Conservation (phyloP, 495 filamentous ascomycete genomes). For the Mytilinidion resinicola region DNA sequence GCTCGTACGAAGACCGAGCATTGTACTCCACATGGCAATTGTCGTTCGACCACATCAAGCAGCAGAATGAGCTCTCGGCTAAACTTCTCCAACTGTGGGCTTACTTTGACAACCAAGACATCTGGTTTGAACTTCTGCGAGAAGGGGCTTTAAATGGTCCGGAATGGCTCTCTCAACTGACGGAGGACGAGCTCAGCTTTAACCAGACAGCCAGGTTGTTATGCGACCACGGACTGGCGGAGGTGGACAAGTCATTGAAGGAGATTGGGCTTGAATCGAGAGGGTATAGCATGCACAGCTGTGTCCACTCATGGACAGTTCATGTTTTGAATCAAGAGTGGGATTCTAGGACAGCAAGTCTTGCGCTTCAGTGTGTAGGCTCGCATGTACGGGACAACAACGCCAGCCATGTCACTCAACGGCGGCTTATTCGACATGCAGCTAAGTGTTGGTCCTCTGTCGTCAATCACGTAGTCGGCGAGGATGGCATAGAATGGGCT, state of each 20-base stretch:
- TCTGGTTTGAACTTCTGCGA: constrained; percentile 7
- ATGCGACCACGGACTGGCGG: constrained; percentile 1
- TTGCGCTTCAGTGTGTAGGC: neutral
- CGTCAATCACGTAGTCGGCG: neutral
- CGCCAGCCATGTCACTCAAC: neutral
- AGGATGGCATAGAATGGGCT: constrained; percentile 3
- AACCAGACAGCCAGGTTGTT: neutral
- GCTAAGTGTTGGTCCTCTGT: neutral
- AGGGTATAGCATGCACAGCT: constrained; percentile 12
- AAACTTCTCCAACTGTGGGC: constrained; percentile 8
- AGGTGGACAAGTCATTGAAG: neutral
- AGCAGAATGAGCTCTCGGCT: constrained; percentile 2
- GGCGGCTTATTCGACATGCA: constrained; percentile 9
- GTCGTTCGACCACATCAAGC: constrained; percentile 2
- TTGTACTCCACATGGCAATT: constrained; percentile 11
- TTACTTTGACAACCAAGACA: constrained; percentile 10
- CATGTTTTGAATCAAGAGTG: constrained; percentile 8
- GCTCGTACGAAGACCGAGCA: constrained; percentile 8
- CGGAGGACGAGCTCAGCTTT: constrained; percentile 7
- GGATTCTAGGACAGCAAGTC: neutral
- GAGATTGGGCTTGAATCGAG: neutral
- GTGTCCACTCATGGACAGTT: constrained; percentile 10
- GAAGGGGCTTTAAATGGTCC: neutral
- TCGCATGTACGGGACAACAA: neutral
- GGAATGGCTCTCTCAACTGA: constrained; percentile 5